A percentile compares a stretch with the other conserved stretches of the same genome.
phyloP scores from a whole-genome alignment of 2,329 filamentous ascomycete species.

The Neobulgaria alba region DNA sequence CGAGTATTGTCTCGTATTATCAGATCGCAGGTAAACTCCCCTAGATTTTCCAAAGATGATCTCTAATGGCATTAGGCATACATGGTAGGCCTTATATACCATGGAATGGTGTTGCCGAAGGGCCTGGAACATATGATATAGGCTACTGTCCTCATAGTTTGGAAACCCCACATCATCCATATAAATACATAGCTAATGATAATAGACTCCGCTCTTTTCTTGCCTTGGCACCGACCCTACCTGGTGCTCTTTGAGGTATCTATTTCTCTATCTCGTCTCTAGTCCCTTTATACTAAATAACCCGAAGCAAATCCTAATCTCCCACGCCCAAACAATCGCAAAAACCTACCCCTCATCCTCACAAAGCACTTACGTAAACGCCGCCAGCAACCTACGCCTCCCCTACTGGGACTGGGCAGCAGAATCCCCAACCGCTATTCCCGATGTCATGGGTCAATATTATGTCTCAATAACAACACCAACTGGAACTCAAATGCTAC shows the following conservation, averaged over 20 bases:
- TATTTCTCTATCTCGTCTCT: too few species aligned
- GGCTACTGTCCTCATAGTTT: conserved; percentile 26
- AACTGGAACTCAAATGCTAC: conserved; percentile 24
- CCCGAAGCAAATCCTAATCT: conserved; percentile 42
- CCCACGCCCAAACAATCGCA: conserved; percentile 39
- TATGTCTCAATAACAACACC: conserved; percentile 27
- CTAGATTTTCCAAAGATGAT: neutral
- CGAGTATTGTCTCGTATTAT: conserved; percentile 17
- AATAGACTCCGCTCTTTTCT: conserved; percentile 21
- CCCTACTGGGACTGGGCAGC: conserved; percentile 43
- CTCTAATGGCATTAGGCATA: conserved; percentile 9
- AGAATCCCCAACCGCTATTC: conserved; percentile 31
- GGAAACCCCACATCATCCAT: neutral
- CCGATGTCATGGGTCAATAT: conserved; percentile 28
- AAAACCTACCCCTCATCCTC: conserved; percentile 14
- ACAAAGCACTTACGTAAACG: conserved; percentile 12
- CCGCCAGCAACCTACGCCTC: conserved; percentile 35
- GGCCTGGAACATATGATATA: conserved; percentile 7
- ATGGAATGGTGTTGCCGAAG: conserved; percentile 19
- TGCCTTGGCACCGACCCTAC: conserved; percentile 48
- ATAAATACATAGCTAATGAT: neutral
- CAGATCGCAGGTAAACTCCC: conserved; percentile 17
- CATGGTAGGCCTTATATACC: conserved; percentile 19
- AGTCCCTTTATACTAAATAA: too few species aligned
- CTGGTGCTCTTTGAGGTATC: conserved; percentile 45